Base-by-base conservation (phyloP, 192 early-diverging fungal species). In the Chytriomyces sp. region DNA sequence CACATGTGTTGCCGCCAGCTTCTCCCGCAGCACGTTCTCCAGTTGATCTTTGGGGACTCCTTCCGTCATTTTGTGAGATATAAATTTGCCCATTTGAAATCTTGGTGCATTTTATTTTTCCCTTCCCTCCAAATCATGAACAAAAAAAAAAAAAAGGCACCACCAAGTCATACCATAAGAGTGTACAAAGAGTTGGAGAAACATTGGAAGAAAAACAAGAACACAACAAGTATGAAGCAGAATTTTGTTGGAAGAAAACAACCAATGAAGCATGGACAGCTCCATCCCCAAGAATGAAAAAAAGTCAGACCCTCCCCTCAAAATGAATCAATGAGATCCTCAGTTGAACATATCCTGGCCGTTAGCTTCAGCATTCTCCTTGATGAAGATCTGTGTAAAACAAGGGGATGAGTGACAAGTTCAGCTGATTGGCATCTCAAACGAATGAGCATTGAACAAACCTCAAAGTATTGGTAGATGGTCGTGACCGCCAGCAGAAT, bases 391-490 rank as follows among this genome's bases (percentile, higher is more conserved):
- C 75, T 97, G 95, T 83, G 64, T 24, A 60, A 28, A 61, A 49
- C 62, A n/a, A 20, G 2, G 13, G 50, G 16, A 3, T n/a, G 53
- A 2, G 53, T n/a, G 16, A 57, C 20, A 45, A 49, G 53, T 63
- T 35, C 0, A 44, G 44, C 18, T 76, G 23, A 45, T 28, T 53
- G 5, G 20, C 26, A 13, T 64, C 9, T 20, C 18, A 10, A 61
- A 53, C 45, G 60, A 44, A 16, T 26, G 35, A 28, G 35, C 0
- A 35, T 3, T 43, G 71, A 57, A 28, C 61, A 80, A 67, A 77
- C 76, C 85, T 97, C 95, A 89, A 95, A 97, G 90, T 97, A 97
- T 86, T 96, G 95, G 91, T 97, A 99, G 83, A 99, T 99, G 76
- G 97, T 98, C 44, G 98, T 99, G 48, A 98, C 97, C 67, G 96